phyloP scores from a whole-genome alignment of 768 basidiomycete genomes.

The Podaxis mareebaensis region DNA sequence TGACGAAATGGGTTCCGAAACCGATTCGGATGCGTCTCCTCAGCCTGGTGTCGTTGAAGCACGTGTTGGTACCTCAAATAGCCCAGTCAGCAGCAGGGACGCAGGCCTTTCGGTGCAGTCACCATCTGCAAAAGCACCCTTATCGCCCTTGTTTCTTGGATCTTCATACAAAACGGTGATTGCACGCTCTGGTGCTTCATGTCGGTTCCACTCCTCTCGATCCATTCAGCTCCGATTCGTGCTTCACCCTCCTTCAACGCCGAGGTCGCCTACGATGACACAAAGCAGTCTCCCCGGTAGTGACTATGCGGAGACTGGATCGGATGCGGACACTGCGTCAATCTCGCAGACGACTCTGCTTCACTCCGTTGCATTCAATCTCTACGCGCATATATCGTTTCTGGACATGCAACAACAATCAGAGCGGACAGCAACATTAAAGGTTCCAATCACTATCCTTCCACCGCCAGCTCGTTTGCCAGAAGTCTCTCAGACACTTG shows the following conservation, averaged over 20 bases:
- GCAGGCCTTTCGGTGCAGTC: conserved; percentile 20
- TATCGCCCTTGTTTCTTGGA: conserved; percentile 39
- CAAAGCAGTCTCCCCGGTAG: conserved; percentile 42
- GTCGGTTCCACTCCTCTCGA: conserved; percentile 80
- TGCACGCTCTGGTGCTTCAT: conserved; percentile 87
- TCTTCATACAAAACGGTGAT: conserved; percentile 56
- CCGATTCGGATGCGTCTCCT: conserved; percentile 28
- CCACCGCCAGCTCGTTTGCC: conserved; percentile 79
- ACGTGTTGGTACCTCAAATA: conserved; percentile 15
- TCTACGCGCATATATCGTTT: conserved; percentile 77
- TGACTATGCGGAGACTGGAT: conserved; percentile 49
- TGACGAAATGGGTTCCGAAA: conserved; percentile 39
- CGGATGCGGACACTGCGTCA: conserved; percentile 66
- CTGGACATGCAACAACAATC: conserved; percentile 68
- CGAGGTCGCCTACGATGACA: conserved; percentile 49
- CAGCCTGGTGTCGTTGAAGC: conserved; percentile 19
- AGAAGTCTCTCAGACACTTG: conserved; percentile 70
- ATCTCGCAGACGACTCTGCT: conserved; percentile 83
- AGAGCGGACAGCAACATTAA: conserved; percentile 62
- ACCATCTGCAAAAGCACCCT: conserved; percentile 41
- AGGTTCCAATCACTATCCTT: conserved; percentile 71
- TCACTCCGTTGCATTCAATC: conserved; percentile 77
- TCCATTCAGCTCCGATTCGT: conserved; percentile 80
- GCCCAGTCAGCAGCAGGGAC: not conserved
- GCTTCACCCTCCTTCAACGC: conserved; percentile 62